These are phyloP conservation scores for Claviceps fusiformis DNA, from an alignment of 2,329 filamentous ascomycete species.

Conservation along the genomic window DNA sequence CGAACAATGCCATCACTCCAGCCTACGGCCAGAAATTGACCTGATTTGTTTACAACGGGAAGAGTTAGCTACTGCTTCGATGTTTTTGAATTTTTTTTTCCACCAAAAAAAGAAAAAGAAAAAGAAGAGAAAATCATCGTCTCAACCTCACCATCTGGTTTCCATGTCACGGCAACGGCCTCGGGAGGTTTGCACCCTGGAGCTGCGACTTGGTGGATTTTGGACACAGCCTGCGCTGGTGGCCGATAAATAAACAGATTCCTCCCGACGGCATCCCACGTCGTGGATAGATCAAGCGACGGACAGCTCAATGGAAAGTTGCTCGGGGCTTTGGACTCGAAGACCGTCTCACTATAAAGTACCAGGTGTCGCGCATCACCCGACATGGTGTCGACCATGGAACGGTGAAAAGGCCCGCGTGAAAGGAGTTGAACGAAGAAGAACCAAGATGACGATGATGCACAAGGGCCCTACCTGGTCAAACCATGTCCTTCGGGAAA, in stretches of 20 bases:
- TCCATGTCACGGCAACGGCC: constrained; percentile 46
- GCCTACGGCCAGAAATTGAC: constrained; percentile 65
- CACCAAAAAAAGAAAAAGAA: too few species aligned
- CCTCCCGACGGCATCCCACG: constrained; percentile 51
- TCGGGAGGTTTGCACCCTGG: constrained; percentile 27
- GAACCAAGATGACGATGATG: neutral
- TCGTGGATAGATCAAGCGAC: constrained; percentile 68
- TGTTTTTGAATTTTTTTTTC: neutral
- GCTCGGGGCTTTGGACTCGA: constrained; percentile 40
- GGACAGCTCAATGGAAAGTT: constrained; percentile 63
- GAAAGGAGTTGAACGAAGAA: neutral
- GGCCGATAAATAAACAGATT: constrained; percentile 66
- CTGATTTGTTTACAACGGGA: constrained; percentile 21
- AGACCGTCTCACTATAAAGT: constrained; percentile 42
- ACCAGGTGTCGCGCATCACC: constrained; percentile 22
- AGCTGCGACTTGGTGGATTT: constrained; percentile 31
- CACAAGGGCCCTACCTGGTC: neutral
- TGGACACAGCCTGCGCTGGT: constrained; percentile 53
- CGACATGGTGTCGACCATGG: constrained; percentile 11
- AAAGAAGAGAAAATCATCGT: too few species aligned
- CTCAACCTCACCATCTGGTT: constrained; percentile 45
- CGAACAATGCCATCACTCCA: constrained; percentile 73
- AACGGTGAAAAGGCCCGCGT: neutral
- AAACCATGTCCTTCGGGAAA: neutral
- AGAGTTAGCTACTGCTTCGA: neutral